Base-by-base conservation (phyloP, 2,329 filamentous ascomycete species). In the Colletotrichum orbiculare region DNA sequence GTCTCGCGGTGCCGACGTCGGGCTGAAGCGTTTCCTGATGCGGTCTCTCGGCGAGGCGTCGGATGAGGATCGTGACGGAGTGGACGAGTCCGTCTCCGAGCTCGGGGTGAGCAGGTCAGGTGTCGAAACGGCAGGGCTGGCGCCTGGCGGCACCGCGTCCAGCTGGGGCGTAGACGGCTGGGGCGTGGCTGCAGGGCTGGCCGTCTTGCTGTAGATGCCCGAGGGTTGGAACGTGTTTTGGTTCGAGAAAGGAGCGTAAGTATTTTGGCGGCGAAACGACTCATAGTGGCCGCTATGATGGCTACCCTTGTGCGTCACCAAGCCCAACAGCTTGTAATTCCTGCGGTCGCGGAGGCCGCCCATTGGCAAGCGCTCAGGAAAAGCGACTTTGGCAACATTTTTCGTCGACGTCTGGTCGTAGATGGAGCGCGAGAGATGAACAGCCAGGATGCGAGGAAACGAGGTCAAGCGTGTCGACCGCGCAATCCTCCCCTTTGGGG, bases 221-320 rank as follows among this genome's bases (percentile, higher is more conserved):
- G 92, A 91, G 6, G 86, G 85, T 66, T 91, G 90, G 77, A 97
- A 95, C 0, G 89, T 89, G 70, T 92, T 90, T 0, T 91, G 89
- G 8, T 95, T 97, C 1, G 93, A 91, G 74, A 89, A 98, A 0
- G 94, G 94, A 3, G 91, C 81, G 54, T 90, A 88, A 8, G 64
- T 60, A 64, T 92, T 91, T 77, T 98, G 96, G 42, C 96, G 87
- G 39, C 96, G 87, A 77, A 98, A 98, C 1, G 94, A 95, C 76
- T 99, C 96, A 79, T 99, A 99, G 75, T 99, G 96, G 1, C 96
- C 96, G 72, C 94, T 97, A 73, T 97, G 91, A 75, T 99, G 96
- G 67, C 92, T 96, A 42, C 96, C 96, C 73, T 97, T 97, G 75
- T 99, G 96, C 25, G 93, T 97, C 41, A 99, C 93, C 41, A 97